A percentile compares a stretch with the other conserved stretches of the same genome.
Evolutionary conservation across 1,284 basidiomycete species (phyloP).

Genomic region (Kwoniella shivajii): DNA sequence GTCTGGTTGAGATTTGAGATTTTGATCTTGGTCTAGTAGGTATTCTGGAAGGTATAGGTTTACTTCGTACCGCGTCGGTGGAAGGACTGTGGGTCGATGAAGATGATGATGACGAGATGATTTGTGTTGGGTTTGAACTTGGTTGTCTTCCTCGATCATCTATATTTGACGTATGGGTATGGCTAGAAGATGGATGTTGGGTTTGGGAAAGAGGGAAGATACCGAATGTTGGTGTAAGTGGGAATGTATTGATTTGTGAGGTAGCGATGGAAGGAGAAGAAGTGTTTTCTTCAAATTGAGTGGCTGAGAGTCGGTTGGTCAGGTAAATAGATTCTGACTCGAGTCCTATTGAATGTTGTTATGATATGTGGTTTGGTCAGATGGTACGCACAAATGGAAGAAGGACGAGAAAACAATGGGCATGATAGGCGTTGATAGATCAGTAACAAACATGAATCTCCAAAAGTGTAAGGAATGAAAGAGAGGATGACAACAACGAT

Average conservation of each 20-base stretch:
- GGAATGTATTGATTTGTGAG: background rate
- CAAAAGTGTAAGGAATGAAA: too few relatives aligned
- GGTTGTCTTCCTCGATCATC: background rate
- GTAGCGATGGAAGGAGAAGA: background rate
- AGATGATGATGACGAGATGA: background rate
- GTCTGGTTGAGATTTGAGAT: conserved; percentile 12
- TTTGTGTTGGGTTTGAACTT: background rate
- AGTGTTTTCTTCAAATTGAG: conserved; percentile 15
- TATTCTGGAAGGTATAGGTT: background rate
- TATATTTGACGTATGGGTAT: background rate
- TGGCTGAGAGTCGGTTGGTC: conserved; percentile 30
- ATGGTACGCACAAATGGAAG: too few relatives aligned
- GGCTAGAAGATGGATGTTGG: background rate
- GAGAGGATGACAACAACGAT: too few relatives aligned
- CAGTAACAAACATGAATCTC: too few relatives aligned
- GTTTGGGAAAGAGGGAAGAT: background rate
- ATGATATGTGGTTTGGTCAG: background rate
- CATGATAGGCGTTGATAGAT: too few relatives aligned
- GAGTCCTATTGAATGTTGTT: conserved; percentile 21
- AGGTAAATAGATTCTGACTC: conserved; percentile 36
- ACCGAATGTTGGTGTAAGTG: conserved; percentile 8
- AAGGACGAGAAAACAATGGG: too few relatives aligned
- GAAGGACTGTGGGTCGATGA: background rate
- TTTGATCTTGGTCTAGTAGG: conserved; percentile 7
- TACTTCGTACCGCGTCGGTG: too few relatives aligned